phyloP scores from a whole-genome alignment of 768 basidiomycete genomes.

The Pisolithus marmoratus region DNA sequence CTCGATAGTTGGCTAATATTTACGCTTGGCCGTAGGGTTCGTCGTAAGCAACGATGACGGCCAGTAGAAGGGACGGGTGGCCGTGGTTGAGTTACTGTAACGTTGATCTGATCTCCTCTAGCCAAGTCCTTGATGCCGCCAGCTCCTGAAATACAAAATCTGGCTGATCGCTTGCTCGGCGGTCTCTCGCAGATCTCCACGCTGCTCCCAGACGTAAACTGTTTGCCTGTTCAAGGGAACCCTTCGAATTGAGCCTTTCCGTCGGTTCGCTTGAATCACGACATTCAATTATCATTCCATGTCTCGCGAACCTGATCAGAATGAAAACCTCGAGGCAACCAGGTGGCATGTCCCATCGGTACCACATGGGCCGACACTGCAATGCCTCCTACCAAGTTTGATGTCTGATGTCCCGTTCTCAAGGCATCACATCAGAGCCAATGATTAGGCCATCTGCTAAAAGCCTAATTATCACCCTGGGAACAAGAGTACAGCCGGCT shows the following conservation, averaged over 20 bases:
- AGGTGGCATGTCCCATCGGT: neutral
- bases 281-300: neutral
- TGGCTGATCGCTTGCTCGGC: slow-evolving; percentile 1
- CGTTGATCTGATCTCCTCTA: slow-evolving; percentile 7
- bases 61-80: neutral
- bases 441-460: neutral
- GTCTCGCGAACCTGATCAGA: neutral
- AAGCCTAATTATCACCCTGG: slow-evolving; percentile 1
- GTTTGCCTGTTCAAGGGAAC: slow-evolving; percentile 1
- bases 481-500: too few species aligned
- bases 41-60: slow-evolving; percentile 1
- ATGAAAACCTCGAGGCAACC: slow-evolving; percentile 3
- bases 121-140: slow-evolving; percentile 2
- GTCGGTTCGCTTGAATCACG: neutral
- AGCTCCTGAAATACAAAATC: neutral
- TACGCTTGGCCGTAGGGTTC: neutral
- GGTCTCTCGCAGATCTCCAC: slow-evolving; percentile 7
- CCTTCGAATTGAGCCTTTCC: neutral
- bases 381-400: neutral
- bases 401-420: neutral
- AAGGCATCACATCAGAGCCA: neutral
- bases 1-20: neutral
- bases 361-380: neutral
- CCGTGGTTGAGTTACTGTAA: slow-evolving; percentile 5
- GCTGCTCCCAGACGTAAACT: slow-evolving; percentile 8